Percentiles rank a stretch among this genome's conserved stretches.
phyloP scores from a whole-genome alignment of 2,329 filamentous ascomycete species.

The Colletotrichum costaricense region DNA sequence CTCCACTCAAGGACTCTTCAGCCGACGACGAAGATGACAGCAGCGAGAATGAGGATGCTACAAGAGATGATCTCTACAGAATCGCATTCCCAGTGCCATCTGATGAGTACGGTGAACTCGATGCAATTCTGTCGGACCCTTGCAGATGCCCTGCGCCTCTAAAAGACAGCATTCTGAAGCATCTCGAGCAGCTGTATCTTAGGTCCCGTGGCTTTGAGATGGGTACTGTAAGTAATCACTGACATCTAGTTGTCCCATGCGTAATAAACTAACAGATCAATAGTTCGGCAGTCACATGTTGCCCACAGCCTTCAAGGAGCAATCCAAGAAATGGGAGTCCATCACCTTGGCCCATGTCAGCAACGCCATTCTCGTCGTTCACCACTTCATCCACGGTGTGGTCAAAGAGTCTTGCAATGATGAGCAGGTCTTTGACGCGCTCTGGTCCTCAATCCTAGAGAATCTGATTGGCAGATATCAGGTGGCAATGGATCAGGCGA shows the following conservation, averaged over 20 bases:
- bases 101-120: neutral
- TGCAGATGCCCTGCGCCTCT: conserved; percentile 5
- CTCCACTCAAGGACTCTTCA: too few species aligned
- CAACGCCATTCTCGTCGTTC: conserved; percentile 61
- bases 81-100: neutral
- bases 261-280: neutral
- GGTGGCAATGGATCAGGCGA: conserved; percentile 58
- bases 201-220: conserved; percentile 64
- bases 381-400: conserved; percentile 60
- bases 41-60: neutral
- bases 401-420: conserved; percentile 58
- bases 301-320: conserved; percentile 59
- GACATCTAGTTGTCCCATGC: neutral
- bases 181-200: conserved; percentile 44
- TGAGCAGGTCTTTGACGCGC: conserved; percentile 48
- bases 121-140: conserved; percentile 33
- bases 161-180: conserved; percentile 48
- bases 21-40: neutral
- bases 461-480: conserved; percentile 58
- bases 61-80: neutral
- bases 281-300: conserved; percentile 56
- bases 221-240: conserved; percentile 54
- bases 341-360: conserved; percentile 62
- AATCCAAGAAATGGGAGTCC: conserved; percentile 63
- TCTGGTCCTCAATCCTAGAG: conserved; percentile 55